Base-by-base conservation (phyloP, 768 basidiomycete species). In the Suillus discolor region DNA sequence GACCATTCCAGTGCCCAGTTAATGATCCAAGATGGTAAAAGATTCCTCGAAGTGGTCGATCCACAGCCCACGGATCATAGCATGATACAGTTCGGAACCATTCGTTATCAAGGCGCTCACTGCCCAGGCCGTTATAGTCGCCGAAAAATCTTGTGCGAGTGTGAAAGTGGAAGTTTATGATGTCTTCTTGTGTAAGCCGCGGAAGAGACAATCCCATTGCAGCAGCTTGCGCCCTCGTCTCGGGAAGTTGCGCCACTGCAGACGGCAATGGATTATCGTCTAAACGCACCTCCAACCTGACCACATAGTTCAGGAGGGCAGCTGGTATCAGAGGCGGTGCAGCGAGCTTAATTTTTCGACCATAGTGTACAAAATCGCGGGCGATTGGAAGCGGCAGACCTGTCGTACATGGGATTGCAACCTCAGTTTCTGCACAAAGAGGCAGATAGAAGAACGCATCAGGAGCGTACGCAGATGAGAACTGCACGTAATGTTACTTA, bases 81-180 rank as follows among this genome's bases (percentile, higher is more conserved):
- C 84, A 85, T 9, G 76, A 72, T 5, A 81, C 82, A 28, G 83
- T 68, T 42, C 85, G 80, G 67, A 75, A 79, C 85, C 85, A 87
- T 62, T 84, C 84, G 54, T 71, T 71, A 68, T 87, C 86, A 65
- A 81, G 79, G 25, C 66, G 68, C 44, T 66, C 64, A 45, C 82
- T 80, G 36, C 62, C 9, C 12, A 45, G 44, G n/a, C 67, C 72
- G 12, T 65, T 69, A 20, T 73, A 66, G n/a, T 66, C 67, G 12
- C 70, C 69, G 41, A 76, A 73, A 55, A 74, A 72, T 57, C 66
- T 72, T 31, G 79, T 79, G 4, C 82, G 82, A 45, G 75, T 79
- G 25, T 68, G 66, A 44, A 64, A 70, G 62, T 80, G 77, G 64
- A 83, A 84, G 49, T 80, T 76, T 3, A 68, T 49, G 45, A 84